Evolutionary conservation across 306 rosid species (phyloP).

Genomic region (Vachellia collinsii): DNA sequence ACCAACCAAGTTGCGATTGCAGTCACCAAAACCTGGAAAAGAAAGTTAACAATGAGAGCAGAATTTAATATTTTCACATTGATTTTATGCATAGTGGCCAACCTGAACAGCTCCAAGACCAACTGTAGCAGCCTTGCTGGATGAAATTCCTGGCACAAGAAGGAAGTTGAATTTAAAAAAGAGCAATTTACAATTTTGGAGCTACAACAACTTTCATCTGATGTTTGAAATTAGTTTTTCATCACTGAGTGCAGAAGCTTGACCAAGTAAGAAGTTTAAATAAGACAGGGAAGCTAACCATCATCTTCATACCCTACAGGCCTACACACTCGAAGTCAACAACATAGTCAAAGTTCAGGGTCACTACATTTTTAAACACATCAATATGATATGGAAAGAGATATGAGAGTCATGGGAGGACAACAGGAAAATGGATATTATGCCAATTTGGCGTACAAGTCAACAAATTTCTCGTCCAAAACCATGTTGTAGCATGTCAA

Average conservation of each 20-base stretch:
- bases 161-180: conserved; percentile 35
- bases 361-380: background rate
- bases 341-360: background rate
- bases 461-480: background rate
- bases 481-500: background rate
- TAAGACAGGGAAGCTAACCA: background rate
- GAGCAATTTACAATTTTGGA: conserved; percentile 17
- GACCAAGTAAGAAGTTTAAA: conserved; percentile 12
- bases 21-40: conserved; percentile 65
- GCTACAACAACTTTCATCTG: conserved; percentile 3
- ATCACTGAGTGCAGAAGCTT: conserved; percentile 19
- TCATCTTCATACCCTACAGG: background rate
- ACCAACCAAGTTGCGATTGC: conserved; percentile 78
- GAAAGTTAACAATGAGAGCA: conserved; percentile 20
- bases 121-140: conserved; percentile 66
- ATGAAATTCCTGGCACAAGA: conserved; percentile 63
- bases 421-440: background rate
- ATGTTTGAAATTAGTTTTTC: conserved; percentile 27
- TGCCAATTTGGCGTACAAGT: background rate
- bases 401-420: background rate
- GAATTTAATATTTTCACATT: conserved; percentile 21
- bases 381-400: background rate
- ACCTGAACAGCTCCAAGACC: conserved; percentile 85
- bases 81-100: conserved; percentile 16
- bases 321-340: background rate